Conservation (phyloP, 176 grass and related monocot genomes). For the Eremochloa ophiuroides region DNA sequence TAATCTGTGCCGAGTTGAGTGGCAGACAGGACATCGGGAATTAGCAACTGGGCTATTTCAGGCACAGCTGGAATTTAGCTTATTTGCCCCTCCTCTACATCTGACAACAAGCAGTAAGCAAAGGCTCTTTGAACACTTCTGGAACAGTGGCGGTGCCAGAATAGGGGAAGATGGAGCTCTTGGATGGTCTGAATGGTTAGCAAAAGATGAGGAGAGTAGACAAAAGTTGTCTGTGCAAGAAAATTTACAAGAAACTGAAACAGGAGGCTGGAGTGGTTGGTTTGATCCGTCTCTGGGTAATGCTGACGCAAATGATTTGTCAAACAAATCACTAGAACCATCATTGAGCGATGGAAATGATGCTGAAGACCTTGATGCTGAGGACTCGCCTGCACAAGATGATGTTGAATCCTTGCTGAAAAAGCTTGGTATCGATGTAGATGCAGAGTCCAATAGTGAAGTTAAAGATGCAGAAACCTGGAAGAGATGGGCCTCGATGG, state of each 20-base stretch:
- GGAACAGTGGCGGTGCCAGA: constrained; percentile 79
- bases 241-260: constrained; percentile 58
- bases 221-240: constrained; percentile 53
- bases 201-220: constrained; percentile 78
- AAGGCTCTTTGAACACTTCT: constrained; percentile 96
- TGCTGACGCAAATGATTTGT: constrained; percentile 20
- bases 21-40: constrained; percentile 89
- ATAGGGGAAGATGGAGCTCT: constrained; percentile 81
- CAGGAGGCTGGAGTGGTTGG: constrained; percentile 88
- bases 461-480: constrained; percentile 92
- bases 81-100: constrained; percentile 70
- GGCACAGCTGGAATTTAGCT: constrained; percentile 82
- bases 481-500: constrained; percentile 88
- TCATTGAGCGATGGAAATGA: constrained; percentile 40
- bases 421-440: constrained; percentile 88
- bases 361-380: constrained; percentile 46
- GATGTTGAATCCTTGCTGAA: constrained; percentile 86
- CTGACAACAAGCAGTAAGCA: constrained; percentile 75
- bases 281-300: constrained; percentile 63
- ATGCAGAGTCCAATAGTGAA: constrained; percentile 69
- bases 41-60: constrained; percentile 93
- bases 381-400: constrained; percentile 54
- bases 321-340: constrained; percentile 35
- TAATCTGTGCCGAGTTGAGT: constrained; percentile 85
- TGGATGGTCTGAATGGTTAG: constrained; percentile 93